phyloP scores from a whole-genome alignment of 139 green algal species.

The Micractinium conductrix region DNA sequence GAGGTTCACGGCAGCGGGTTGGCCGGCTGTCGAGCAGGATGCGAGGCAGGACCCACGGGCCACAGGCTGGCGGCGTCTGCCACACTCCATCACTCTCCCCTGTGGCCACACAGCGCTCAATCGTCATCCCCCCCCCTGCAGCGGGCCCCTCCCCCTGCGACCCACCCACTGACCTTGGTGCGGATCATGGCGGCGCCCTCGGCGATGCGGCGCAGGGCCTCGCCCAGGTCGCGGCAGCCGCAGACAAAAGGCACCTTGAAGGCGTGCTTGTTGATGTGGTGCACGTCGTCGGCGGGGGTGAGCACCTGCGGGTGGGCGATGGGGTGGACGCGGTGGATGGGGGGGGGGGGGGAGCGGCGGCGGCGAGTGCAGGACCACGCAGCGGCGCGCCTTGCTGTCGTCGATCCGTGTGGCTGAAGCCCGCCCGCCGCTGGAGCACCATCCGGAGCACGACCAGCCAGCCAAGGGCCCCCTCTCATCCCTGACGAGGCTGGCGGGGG shows the following conservation, averaged over 20 bases:
- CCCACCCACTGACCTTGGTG: conserved; percentile 78
- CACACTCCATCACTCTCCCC: too few relatives aligned
- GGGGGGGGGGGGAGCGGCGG: not conserved
- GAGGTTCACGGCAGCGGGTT: not conserved
- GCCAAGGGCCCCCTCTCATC: too few relatives aligned
- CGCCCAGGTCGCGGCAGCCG: conserved; percentile 97
- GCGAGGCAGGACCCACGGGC: not conserved
- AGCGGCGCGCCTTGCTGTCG: not conserved
- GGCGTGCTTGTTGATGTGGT: conserved; percentile 99
- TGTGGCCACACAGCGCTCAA: too few relatives aligned
- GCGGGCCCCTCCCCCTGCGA: not conserved
- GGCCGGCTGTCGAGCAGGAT: not conserved
- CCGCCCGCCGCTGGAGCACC: too few relatives aligned
- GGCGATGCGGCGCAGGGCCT: conserved; percentile 96
- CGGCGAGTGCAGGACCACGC: not conserved
- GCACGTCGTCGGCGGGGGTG: conserved; percentile 96
- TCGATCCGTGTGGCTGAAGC: too few relatives aligned
- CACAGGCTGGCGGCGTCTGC: too few relatives aligned
- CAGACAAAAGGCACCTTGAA: conserved; percentile 99
- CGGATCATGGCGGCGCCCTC: conserved; percentile 99
- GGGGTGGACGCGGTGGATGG: not conserved
- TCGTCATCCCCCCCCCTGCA: too few relatives aligned
- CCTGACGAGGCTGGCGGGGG: too few relatives aligned
- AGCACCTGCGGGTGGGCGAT: conserved; percentile 76
- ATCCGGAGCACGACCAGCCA: too few relatives aligned